Evolutionary conservation across 2,329 filamentous ascomycete species (phyloP), one percentile per base, ranked within the genome.

Genomic region (Fusarium caatingaense): DNA sequence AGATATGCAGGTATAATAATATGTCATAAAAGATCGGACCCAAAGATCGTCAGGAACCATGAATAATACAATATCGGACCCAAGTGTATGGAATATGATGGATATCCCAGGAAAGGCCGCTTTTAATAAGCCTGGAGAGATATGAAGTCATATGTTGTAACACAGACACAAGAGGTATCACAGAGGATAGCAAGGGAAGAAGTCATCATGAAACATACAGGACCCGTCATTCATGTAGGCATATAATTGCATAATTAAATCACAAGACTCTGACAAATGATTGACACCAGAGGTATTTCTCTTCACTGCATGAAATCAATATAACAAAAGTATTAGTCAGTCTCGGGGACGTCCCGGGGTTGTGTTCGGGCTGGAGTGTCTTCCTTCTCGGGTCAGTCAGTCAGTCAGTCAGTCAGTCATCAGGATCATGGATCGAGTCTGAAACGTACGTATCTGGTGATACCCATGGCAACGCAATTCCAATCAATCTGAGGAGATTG

Each of bases 401-500:
- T 4, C 34, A 37, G 18, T 4, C 34, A 37, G 32, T 37, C 32
- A 18, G 32, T 51, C 48, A 51, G 48, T 41, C 48, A 51, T 53
- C 34, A 25, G 48, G 48, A 51, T 51, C 32, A 51, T 53, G 49
- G 49, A 53, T 42, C n/a, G 18, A 62, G 44, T 47, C 58, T 70
- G 67, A 70, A 70, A 68, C 67, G 16, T 44, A 15, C 23, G 16
- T 53, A 64, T 37, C 47, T 56, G 46, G 18, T 44, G 41, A 65
- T 34, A 61, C 58, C 66, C 67, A 68, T 60, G 55, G 65, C 46
- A 62, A 58, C 54, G 40, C 50, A 72, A 74, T 74, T 72, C 64
- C 73, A 75, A 67, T 63, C 72, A 72, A 65, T 54, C 65, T 62
- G 69, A 75, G 68, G 64, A 70, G 54, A 69, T 72, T 74, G 55